Percentiles rank a stretch among this genome's conserved stretches.
Conservation (phyloP, 371 early-diverging fungal species). For the Lichtheimia hyalospora region DNA sequence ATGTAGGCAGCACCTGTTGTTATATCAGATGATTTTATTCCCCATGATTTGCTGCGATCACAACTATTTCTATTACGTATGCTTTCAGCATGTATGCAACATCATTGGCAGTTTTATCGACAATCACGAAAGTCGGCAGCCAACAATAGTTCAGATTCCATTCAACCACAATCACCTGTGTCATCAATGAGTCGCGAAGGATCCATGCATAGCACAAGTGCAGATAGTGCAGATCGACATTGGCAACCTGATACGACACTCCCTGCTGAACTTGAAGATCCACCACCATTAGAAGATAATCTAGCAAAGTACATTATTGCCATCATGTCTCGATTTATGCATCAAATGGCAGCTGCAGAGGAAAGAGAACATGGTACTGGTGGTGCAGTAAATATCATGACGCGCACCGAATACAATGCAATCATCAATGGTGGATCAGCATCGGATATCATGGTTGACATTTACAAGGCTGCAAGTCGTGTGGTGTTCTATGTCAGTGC, state of each 20-base stretch:
- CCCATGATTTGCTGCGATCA: constrained; percentile 65
- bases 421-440: constrained; percentile 26
- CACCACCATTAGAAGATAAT: constrained; percentile 75
- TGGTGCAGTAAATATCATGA: constrained; percentile 51
- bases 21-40: constrained; percentile 47
- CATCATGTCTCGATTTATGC: constrained; percentile 66
- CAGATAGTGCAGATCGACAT: constrained; percentile 13
- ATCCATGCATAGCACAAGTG: constrained; percentile 7
- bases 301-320: constrained; percentile 67
- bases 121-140: constrained; percentile 20
- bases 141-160: background rate
- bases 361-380: constrained; percentile 36
- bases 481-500: constrained; percentile 80
- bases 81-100: constrained; percentile 71
- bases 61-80: constrained; percentile 75
- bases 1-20: constrained; percentile 32
- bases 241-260: constrained; percentile 22
- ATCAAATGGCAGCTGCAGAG: constrained; percentile 49
- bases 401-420: constrained; percentile 46
- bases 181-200: constrained; percentile 8
- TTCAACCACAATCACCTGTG: constrained; percentile 3
- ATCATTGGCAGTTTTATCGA: constrained; percentile 68
- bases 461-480: constrained; percentile 70
- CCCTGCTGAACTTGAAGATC: constrained; percentile 55
- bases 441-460: constrained; percentile 60